A percentile compares a stretch with the other conserved stretches of the same genome.
Evolutionary conservation across 2,329 filamentous ascomycete species (phyloP).

Genomic region (Pyricularia pennisetigena): DNA sequence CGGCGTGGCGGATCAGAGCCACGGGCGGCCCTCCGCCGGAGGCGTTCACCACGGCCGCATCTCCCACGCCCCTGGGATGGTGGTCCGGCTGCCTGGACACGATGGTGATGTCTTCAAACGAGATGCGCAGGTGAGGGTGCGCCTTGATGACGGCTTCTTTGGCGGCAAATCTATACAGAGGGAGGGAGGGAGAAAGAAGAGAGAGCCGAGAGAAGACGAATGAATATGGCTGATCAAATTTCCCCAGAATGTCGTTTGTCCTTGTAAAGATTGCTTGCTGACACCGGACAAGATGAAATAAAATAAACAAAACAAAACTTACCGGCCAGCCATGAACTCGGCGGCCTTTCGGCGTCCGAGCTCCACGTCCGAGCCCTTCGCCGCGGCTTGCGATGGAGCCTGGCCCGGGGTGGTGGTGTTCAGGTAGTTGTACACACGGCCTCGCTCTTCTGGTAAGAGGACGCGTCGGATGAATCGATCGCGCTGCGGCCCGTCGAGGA

Average conservation of each 20-base stretch:
- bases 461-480: conserved; percentile 37
- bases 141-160: conserved; percentile 72
- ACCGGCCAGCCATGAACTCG: conserved; percentile 35
- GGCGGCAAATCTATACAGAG: conserved; percentile 55
- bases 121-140: conserved; percentile 46
- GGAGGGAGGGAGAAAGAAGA: background rate
- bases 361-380: background rate
- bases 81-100: conserved; percentile 6
- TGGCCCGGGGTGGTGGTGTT: background rate
- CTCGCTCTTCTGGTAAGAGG: conserved; percentile 31
- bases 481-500: conserved; percentile 36
- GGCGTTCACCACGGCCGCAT: conserved; percentile 10
- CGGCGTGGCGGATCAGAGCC: conserved; percentile 24
- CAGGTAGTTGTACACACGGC: conserved; percentile 1
- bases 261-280: too few relatives aligned
- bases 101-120: conserved; percentile 52
- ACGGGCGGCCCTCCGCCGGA: conserved; percentile 24
- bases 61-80: conserved; percentile 15
- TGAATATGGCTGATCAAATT: too few relatives aligned
- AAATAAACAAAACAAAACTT: conserved; percentile 9
- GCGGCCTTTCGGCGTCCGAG: conserved; percentile 23
- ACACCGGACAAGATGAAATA: background rate
- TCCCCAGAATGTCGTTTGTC: too few relatives aligned
- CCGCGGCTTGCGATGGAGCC: background rate
- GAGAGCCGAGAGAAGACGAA: background rate